Percentiles rank a stretch among this genome's conserved stretches.
Evolutionary conservation across 441 rosid genomes (phyloP).

Genomic region (Bocquillonia castaneifolia): DNA sequence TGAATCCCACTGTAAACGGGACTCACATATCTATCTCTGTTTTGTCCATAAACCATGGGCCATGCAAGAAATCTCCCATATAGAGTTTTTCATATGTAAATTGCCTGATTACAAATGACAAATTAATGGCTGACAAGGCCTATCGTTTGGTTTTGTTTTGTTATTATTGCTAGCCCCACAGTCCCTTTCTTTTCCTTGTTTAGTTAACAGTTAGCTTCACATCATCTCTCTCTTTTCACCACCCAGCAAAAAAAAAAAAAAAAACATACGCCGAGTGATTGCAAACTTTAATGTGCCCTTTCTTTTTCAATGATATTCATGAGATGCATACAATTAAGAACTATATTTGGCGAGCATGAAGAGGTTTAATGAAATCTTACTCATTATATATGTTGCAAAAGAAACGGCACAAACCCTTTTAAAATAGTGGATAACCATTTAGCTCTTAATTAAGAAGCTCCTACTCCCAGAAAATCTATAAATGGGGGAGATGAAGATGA

Average conservation of each 20-base stretch:
- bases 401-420: neutral
- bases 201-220: constrained; percentile 6
- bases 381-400: too few relatives aligned
- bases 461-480: constrained; percentile 64
- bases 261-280: constrained; percentile 4
- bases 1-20: too few relatives aligned
- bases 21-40: too few relatives aligned
- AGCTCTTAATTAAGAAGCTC: constrained; percentile 27
- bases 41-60: too few relatives aligned
- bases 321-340: too few relatives aligned
- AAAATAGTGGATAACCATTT: neutral
- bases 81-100: too few relatives aligned
- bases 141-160: too few relatives aligned
- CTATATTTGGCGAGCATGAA: too few relatives aligned
- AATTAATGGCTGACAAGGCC: constrained; percentile 6
- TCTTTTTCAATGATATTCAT: too few relatives aligned
- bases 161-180: too few relatives aligned
- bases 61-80: too few relatives aligned
- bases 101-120: neutral
- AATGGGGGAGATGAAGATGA: constrained; percentile 36
- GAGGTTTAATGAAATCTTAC: too few relatives aligned
- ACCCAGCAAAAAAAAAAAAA: neutral
- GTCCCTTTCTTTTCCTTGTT: constrained; percentile 6
- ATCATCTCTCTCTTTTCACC: neutral
- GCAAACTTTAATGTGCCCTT: neutral